Percentiles rank a stretch among this genome's conserved stretches.
Conservation (phyloP, 31 red algal species). For the Porphyra umbilicalis region DNA sequence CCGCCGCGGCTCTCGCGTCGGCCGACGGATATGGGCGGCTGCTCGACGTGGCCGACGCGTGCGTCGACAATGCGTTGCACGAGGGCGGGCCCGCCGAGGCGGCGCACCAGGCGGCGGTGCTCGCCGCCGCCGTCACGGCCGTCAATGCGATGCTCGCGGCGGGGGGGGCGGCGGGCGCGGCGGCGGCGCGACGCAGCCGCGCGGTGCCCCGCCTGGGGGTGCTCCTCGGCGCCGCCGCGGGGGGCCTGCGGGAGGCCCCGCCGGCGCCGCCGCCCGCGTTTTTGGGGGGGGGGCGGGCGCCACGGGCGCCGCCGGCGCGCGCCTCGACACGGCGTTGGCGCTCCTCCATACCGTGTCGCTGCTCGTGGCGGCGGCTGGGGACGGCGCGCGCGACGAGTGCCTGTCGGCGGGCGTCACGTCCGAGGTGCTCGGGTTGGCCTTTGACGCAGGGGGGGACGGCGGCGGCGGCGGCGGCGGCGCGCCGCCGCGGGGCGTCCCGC, state of each 20-base stretch:
- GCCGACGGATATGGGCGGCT: background rate
- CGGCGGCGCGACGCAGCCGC: background rate
- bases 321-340: background rate
- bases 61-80: background rate
- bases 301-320: background rate
- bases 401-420: background rate
- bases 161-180: background rate
- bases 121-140: background rate
- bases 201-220: background rate
- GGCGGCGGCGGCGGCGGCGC: background rate
- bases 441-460: background rate
- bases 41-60: background rate
- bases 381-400: background rate
- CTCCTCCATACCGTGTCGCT: background rate
- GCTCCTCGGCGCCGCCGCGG: background rate
- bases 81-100: background rate
- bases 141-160: background rate
- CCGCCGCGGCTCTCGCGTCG: background rate
- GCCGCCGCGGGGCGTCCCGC: background rate
- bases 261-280: background rate
- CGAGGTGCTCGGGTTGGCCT: background rate
- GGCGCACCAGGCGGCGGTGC: background rate
- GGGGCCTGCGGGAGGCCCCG: background rate
- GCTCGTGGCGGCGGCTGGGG: background rate
- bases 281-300: background rate